Percentiles rank a stretch among this genome's conserved stretches.
Evolutionary conservation across 2,329 filamentous ascomycete genomes (phyloP).

Genomic region (Cladosporium cucumerinum): DNA sequence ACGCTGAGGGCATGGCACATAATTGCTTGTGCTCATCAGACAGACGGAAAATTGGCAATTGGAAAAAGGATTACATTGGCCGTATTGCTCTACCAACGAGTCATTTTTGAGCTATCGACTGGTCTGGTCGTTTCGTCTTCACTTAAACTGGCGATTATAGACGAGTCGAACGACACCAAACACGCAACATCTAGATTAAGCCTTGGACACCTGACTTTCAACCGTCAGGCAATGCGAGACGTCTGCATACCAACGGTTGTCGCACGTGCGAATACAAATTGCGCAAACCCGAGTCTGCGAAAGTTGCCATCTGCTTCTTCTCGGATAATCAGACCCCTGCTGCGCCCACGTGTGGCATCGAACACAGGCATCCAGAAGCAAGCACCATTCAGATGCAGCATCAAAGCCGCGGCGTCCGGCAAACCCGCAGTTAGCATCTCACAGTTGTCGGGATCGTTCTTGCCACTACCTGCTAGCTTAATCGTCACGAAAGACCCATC

Average conservation of each 20-base stretch:
- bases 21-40: neutral
- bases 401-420: neutral
- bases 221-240: neutral
- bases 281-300: neutral
- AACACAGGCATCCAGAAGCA: neutral
- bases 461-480: neutral
- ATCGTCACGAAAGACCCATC: neutral
- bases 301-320: neutral
- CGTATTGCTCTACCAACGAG: neutral
- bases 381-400: neutral
- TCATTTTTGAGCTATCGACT: neutral
- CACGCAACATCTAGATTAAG: neutral
- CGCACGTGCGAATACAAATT: neutral
- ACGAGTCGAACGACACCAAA: neutral
- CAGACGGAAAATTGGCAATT: neutral
- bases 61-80: neutral
- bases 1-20: neutral
- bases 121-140: neutral
- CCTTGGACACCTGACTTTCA: neutral
- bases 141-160: neutral
- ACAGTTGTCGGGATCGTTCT: neutral
- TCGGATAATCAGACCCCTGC: neutral
- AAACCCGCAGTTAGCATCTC: neutral
- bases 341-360: neutral
- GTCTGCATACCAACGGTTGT: neutral